Percentiles rank a stretch among this genome's conserved stretches.
These are phyloP conservation scores for Termitomyces titanicus DNA, from an alignment of 768 basidiomycete genomes.

Conservation along the genomic window DNA sequence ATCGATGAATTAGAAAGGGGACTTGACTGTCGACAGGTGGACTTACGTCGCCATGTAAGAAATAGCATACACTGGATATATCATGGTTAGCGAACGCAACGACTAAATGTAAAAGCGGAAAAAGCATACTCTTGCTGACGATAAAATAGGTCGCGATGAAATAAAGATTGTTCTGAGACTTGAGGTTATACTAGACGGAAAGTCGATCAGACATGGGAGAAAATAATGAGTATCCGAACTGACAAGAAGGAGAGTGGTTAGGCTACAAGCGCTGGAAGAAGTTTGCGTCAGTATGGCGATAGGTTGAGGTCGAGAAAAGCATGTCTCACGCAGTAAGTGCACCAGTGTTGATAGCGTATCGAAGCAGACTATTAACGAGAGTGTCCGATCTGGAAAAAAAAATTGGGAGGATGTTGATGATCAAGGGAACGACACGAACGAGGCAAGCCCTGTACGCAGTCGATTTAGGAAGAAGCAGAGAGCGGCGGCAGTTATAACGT, in stretches of 20 bases:
- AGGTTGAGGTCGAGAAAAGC: not conserved
- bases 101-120: not conserved
- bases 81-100: not conserved
- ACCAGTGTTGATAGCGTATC: constrained; percentile 68
- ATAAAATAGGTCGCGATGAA: constrained; percentile 63
- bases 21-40: not conserved
- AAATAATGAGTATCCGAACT: constrained; percentile 14
- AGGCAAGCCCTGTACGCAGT: constrained; percentile 49
- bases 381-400: constrained; percentile 48
- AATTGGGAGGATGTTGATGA: not conserved
- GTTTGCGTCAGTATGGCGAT: not conserved
- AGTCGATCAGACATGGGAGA: not conserved
- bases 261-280: constrained; percentile 35
- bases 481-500: constrained; percentile 53
- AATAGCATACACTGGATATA: constrained; percentile 51
- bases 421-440: constrained; percentile 29
- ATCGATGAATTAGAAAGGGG: not conserved
- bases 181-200: constrained; percentile 47
- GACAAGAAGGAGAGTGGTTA: constrained; percentile 54
- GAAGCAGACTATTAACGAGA: constrained; percentile 50
- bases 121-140: constrained; percentile 57
- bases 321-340: constrained; percentile 49
- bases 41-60: constrained; percentile 64
- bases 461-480: constrained; percentile 58
- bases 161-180: constrained; percentile 52